Conservation (phyloP, 306 rosid species). For the Prunus campanulata region DNA sequence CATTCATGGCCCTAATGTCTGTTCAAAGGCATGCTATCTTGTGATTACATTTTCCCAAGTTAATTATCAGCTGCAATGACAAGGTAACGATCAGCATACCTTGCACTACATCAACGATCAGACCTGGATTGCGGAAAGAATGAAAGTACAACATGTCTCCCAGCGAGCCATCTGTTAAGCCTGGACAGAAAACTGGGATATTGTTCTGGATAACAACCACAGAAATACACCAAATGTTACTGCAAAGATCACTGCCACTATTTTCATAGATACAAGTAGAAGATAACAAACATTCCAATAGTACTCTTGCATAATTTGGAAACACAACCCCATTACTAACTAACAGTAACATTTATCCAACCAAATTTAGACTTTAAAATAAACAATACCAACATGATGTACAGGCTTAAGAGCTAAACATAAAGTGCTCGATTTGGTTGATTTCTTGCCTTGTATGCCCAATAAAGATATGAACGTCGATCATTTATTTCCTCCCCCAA, state of each 20-base stretch:
- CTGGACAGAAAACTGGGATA: conserved; percentile 88
- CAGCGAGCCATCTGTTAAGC: conserved; percentile 91
- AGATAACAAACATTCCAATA: no score
- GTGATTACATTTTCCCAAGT: conserved; percentile 10
- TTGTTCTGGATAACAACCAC: conserved; percentile 58
- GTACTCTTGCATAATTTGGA: no score
- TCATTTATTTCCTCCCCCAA: conserved; percentile 88
- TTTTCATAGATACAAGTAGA: neutral
- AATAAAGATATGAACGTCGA: conserved; percentile 79
- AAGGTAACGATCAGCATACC: conserved; percentile 33
- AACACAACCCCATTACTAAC: no score
- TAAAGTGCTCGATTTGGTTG: conserved; percentile 4
- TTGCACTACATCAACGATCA: conserved; percentile 74
- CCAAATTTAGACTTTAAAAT: neutral
- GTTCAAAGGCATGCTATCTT: conserved; percentile 33
- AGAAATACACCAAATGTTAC: conserved; percentile 6
- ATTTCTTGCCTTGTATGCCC: conserved; percentile 81
- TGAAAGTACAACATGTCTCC: conserved; percentile 97
- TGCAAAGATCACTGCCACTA: neutral
- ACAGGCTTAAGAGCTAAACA: neutral
- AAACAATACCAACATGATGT: neutral
- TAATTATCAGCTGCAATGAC: conserved; percentile 5
- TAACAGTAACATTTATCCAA: neutral
- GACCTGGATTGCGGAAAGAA: conserved; percentile 78
- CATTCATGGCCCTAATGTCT: conserved; percentile 88